These are phyloP conservation scores for Candida hispaniensis DNA, from an alignment of 805 yeast species.

Conservation along the genomic window DNA sequence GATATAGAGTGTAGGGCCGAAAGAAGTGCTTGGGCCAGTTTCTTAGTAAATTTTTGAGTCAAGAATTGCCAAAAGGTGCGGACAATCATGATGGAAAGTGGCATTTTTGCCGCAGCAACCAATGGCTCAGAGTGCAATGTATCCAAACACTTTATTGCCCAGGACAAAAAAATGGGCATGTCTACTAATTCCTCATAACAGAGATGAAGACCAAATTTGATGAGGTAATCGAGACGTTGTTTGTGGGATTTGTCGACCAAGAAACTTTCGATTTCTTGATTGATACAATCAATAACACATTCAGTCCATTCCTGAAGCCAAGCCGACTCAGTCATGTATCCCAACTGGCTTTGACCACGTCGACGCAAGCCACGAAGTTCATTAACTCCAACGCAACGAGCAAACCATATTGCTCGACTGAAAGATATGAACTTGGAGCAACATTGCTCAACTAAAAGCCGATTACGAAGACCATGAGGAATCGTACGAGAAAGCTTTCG, in stretches of 20 bases:
- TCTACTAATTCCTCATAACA: slow-evolving; percentile 62
- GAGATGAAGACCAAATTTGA: slow-evolving; percentile 51
- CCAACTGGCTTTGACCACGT: slow-evolving; percentile 30
- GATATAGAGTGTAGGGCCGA: too few relatives aligned
- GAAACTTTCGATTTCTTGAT: slow-evolving; percentile 34
- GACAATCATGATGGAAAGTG: slow-evolving; percentile 42
- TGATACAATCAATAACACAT: slow-evolving; percentile 55
- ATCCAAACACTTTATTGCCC: slow-evolving; percentile 48
- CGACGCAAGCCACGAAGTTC: slow-evolving; percentile 53
- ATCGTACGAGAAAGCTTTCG: slow-evolving; percentile 60
- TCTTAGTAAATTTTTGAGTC: slow-evolving; percentile 50
- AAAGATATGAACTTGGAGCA: slow-evolving; percentile 58
- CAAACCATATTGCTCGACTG: slow-evolving; percentile 81
- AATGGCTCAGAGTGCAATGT: too few relatives aligned
- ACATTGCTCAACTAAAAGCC: slow-evolving; percentile 62
- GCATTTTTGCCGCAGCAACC: slow-evolving; percentile 35
- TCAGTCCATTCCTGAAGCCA: slow-evolving; percentile 90
- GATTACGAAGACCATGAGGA: slow-evolving; percentile 83
- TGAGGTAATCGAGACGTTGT: slow-evolving; percentile 40
- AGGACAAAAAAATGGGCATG: slow-evolving; percentile 46
- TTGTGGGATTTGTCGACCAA: slow-evolving; percentile 34
- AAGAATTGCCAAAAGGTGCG: slow-evolving; percentile 67
- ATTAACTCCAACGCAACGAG: slow-evolving; percentile 74
- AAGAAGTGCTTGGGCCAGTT: slow-evolving; percentile 49
- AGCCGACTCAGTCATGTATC: slow-evolving; percentile 34